Evolutionary conservation across 2,329 filamentous ascomycete genomes (phyloP).

Genomic region (Fusarium bactridioides): DNA sequence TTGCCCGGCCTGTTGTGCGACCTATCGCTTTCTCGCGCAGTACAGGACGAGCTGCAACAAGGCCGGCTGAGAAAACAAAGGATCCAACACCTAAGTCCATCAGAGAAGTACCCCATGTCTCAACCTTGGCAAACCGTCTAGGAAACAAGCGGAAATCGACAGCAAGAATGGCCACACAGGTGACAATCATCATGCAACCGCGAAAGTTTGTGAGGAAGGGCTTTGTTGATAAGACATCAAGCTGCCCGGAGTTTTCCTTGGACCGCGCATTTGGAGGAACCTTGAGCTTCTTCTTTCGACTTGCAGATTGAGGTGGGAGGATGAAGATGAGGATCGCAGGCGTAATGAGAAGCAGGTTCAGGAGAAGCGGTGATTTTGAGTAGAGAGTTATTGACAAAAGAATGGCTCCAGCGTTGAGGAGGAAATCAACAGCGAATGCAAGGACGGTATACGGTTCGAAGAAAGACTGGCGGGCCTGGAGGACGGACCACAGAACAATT

Average conservation of each 20-base stretch:
- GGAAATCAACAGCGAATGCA: constrained; percentile 79
- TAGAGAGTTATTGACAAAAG: constrained; percentile 90
- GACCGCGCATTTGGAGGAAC: constrained; percentile 54
- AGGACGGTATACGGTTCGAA: constrained; percentile 78
- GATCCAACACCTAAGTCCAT: constrained; percentile 98
- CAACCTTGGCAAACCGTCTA: constrained; percentile 93
- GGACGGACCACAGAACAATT: constrained; percentile 84
- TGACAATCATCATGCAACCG: constrained; percentile 89
- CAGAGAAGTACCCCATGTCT: constrained; percentile 99
- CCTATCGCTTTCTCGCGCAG: constrained; percentile 71
- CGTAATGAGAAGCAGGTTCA: constrained; percentile 76
- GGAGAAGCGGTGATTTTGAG: constrained; percentile 74
- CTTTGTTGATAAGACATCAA: constrained; percentile 73
- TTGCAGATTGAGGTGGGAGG: constrained; percentile 51
- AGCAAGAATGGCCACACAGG: constrained; percentile 91
- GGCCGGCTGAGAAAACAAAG: constrained; percentile 92
- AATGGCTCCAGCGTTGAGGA: constrained; percentile 84
- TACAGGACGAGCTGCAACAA: constrained; percentile 85
- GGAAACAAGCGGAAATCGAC: constrained; percentile 96
- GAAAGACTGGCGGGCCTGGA: constrained; percentile 84
- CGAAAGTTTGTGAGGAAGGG: constrained; percentile 94
- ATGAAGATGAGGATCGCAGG: constrained; percentile 72
- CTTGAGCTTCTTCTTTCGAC: constrained; percentile 56
- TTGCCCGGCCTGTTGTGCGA: constrained; percentile 56
- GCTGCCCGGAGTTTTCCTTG: constrained; percentile 42